Evolutionary conservation across 345 rosid species (phyloP).

Genomic region (Populus davidiana): DNA sequence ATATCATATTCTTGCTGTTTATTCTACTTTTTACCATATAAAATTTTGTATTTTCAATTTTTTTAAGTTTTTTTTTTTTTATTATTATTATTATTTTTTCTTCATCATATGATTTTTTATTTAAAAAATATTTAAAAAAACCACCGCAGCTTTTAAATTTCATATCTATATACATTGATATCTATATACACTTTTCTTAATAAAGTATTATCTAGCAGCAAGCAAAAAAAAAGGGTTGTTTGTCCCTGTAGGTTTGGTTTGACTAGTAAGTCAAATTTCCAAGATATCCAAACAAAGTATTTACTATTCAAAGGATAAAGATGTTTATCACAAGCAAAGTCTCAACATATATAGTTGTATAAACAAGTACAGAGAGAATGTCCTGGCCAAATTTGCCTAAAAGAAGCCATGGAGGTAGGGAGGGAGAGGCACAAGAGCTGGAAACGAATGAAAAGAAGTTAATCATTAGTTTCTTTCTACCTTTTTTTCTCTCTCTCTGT

Average conservation of each 20-base stretch:
- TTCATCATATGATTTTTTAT: too few relatives aligned
- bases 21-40: too few relatives aligned
- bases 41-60: too few relatives aligned
- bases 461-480: neutral
- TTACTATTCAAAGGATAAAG: neutral
- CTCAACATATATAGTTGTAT: neutral
- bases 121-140: too few relatives aligned
- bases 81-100: too few relatives aligned
- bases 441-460: conserved; percentile 2
- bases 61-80: too few relatives aligned
- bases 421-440: neutral
- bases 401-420: conserved; percentile 1
- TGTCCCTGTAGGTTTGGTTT: neutral
- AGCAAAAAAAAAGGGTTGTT: neutral
- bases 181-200: neutral
- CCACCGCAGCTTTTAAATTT: too few relatives aligned
- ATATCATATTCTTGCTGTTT: rapidly evolving
- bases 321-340: neutral
- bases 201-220: neutral
- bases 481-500: neutral
- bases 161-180: too few relatives aligned
- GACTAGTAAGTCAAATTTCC: neutral
- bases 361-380: neutral
- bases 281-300: neutral
- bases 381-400: conserved; percentile 28